These are phyloP conservation scores for Coemansia sp. DNA, from an alignment of 192 early-diverging fungal genomes.

Conservation along the genomic window DNA sequence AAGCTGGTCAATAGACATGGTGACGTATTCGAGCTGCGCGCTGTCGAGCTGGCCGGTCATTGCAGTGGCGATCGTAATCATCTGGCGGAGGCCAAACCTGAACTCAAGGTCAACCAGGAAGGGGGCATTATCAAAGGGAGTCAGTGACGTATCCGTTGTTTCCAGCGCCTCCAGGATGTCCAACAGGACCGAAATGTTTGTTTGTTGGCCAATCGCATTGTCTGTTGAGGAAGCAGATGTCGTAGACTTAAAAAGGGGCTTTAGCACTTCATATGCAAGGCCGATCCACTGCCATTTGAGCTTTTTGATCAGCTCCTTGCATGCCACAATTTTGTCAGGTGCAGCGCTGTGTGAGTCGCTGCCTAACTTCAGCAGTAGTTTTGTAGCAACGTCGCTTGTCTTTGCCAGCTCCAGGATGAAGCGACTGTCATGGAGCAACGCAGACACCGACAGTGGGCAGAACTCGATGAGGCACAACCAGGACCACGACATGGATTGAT, in stretches of 20 bases:
- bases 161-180: slow-evolving; percentile 63
- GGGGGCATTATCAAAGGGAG: slow-evolving; percentile 71
- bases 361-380: slow-evolving; percentile 13
- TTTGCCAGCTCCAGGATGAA: slow-evolving; percentile 27
- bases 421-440: slow-evolving; percentile 31
- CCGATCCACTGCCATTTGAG: slow-evolving; percentile 54
- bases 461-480: slow-evolving; percentile 30
- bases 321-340: neutral
- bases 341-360: neutral
- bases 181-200: slow-evolving; percentile 46
- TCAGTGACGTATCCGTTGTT: slow-evolving; percentile 55
- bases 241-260: slow-evolving; percentile 62
- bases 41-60: slow-evolving; percentile 37
- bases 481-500: slow-evolving; percentile 26
- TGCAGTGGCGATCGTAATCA: slow-evolving; percentile 40
- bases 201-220: slow-evolving; percentile 52
- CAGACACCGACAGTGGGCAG: slow-evolving; percentile 15
- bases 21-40: slow-evolving; percentile 64
- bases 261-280: slow-evolving; percentile 43
- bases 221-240: slow-evolving; percentile 52
- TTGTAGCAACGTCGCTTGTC: slow-evolving; percentile 36
- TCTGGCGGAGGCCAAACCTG: slow-evolving; percentile 62
- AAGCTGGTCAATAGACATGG: slow-evolving; percentile 70
- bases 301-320: slow-evolving; percentile 23
- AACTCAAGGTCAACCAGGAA: slow-evolving; percentile 83